Conservation (phyloP, 2,329 filamentous ascomycete genomes). For the Fusarium sp. region DNA sequence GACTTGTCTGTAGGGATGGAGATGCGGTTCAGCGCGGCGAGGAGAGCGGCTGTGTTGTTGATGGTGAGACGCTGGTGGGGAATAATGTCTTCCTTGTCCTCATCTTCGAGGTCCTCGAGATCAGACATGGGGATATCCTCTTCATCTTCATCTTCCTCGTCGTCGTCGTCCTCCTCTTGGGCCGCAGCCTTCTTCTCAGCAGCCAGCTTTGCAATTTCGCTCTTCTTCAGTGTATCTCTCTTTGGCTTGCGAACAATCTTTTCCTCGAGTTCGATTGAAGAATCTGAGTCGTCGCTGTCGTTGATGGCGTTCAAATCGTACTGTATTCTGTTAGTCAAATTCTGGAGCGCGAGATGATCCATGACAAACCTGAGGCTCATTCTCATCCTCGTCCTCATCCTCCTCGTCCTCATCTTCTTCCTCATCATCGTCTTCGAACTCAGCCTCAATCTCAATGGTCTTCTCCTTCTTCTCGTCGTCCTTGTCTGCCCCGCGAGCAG, state of each 20-base stretch:
- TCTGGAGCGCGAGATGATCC: not conserved
- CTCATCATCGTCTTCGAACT: conserved; percentile 46
- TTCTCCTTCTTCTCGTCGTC: conserved; percentile 46
- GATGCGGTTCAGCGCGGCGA: conserved; percentile 82
- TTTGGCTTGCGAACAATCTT: conserved; percentile 66
- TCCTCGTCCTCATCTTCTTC: conserved; percentile 52
- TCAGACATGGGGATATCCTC: conserved; percentile 92
- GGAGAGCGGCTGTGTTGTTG: conserved; percentile 93
- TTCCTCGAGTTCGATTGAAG: conserved; percentile 80
- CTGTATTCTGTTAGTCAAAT: conserved; percentile 40
- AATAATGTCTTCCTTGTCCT: conserved; percentile 86
- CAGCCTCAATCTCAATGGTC: conserved; percentile 51
- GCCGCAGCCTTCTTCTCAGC: conserved; percentile 31
- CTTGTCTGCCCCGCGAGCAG: conserved; percentile 40
- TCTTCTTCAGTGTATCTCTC: conserved; percentile 57
- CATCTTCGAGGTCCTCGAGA: conserved; percentile 78
- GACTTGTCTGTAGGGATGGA: conserved; percentile 69
- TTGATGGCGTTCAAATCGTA: conserved; percentile 66
- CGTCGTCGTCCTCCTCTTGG: conserved; percentile 57
- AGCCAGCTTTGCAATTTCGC: conserved; percentile 34
- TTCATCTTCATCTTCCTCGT: conserved; percentile 77
- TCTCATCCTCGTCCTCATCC: conserved; percentile 42
- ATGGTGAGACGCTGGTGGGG: conserved; percentile 94
- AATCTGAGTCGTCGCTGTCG: conserved; percentile 71
- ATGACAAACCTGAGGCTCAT: conserved; percentile 43